These are phyloP conservation scores for Beauveria rudraprayagi DNA, from an alignment of 2,329 filamentous ascomycete species.

Conservation along the genomic window DNA sequence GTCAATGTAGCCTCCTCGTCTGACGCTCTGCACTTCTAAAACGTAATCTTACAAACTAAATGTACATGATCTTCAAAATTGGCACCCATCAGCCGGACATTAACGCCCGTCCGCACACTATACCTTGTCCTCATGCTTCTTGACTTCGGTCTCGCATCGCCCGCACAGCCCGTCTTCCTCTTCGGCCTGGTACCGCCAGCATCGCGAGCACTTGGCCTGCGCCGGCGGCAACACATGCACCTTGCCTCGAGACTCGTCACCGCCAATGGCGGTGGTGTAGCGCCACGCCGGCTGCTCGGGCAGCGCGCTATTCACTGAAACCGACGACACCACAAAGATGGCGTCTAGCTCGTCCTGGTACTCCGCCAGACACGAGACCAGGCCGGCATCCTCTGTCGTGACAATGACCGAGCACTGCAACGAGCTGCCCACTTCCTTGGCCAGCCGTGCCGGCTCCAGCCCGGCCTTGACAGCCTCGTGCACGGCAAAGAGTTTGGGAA, in stretches of 20 bases:
- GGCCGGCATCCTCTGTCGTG: conserved; percentile 30
- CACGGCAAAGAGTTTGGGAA: conserved; percentile 43
- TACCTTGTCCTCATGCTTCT: neutral
- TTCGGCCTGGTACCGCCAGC: conserved; percentile 81
- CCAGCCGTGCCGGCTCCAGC: conserved; percentile 63
- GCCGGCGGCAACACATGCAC: conserved; percentile 41
- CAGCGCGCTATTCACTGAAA: conserved; percentile 37
- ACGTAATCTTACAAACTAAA: neutral
- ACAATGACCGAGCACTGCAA: conserved; percentile 68
- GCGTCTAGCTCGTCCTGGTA: conserved; percentile 46
- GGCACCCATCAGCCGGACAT: neutral
- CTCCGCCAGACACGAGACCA: conserved; percentile 28
- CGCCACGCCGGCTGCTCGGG: conserved; percentile 29
- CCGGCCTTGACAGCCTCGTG: conserved; percentile 64
- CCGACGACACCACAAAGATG: conserved; percentile 63
- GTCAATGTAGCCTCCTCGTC: neutral
- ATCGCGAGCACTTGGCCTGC: conserved; percentile 69
- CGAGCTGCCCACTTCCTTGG: conserved; percentile 70
- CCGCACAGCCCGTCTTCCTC: conserved; percentile 58
- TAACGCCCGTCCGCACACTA: neutral
- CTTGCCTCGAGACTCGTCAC: conserved; percentile 27
- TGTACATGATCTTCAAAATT: neutral
- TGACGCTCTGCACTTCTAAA: too few species aligned
- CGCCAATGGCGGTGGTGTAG: conserved; percentile 35
- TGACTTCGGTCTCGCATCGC: conserved; percentile 62